Conservation (phyloP, 2,329 filamentous ascomycete species). For the Pseudohalonectria lignicola region DNA sequence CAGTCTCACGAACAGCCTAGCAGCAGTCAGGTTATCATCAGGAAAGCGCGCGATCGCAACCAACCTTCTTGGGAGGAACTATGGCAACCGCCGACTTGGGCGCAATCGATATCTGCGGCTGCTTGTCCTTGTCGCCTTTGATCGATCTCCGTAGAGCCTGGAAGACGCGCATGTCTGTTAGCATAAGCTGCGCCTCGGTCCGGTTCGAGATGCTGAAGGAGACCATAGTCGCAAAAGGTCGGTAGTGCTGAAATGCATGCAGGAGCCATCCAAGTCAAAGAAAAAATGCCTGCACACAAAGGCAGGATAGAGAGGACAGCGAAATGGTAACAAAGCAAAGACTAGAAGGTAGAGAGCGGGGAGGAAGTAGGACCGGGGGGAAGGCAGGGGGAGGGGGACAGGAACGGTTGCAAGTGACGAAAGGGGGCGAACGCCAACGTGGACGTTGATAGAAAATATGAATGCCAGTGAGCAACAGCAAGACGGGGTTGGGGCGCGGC, state of each 20-base stretch:
- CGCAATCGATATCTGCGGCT: conserved; percentile 63
- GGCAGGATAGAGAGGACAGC: conserved; percentile 5
- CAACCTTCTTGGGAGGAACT: conserved; percentile 84
- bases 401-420: background rate
- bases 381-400: too few species aligned
- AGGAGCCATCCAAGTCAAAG: too few species aligned
- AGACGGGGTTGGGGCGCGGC: background rate
- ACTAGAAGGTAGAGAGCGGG: background rate
- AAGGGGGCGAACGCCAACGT: background rate
- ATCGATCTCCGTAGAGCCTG: conserved; percentile 79
- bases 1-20: too few species aligned
- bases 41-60: conserved; percentile 20
- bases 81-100: conserved; percentile 83
- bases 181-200: too few species aligned
- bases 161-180: conserved; percentile 32
- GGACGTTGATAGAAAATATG: background rate
- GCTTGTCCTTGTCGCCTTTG: conserved; percentile 76
- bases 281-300: too few species aligned
- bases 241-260: too few species aligned
- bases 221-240: background rate
- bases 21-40: too few species aligned
- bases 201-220: too few species aligned
- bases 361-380: too few species aligned
- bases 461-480: background rate
- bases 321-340: background rate